A percentile compares a stretch with the other conserved stretches of the same genome.
These are phyloP conservation scores for Coemansia sp. DNA, from an alignment of 192 early-diverging fungal genomes.

Conservation along the genomic window DNA sequence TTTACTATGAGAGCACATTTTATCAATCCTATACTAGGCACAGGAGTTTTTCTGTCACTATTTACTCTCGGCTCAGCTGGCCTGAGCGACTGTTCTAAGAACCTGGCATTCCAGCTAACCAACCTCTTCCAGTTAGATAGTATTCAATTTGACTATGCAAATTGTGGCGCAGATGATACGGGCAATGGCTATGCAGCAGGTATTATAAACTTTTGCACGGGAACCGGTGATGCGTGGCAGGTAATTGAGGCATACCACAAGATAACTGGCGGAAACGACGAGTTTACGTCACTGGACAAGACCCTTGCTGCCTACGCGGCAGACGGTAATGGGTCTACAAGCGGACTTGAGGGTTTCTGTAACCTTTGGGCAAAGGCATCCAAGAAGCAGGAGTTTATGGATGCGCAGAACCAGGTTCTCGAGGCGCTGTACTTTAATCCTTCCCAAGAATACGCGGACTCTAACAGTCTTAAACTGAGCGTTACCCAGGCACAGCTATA, in stretches of 20 bases:
- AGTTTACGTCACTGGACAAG: background rate
- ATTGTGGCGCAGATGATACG: slow-evolving; percentile 6
- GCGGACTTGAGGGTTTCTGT: background rate
- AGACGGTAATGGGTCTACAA: background rate
- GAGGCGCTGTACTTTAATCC: slow-evolving; percentile 8
- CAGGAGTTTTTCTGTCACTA: background rate
- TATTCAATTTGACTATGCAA: slow-evolving; percentile 6
- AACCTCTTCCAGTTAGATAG: slow-evolving; percentile 4
- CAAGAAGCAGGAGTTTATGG: slow-evolving; percentile 2
- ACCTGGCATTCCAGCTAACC: slow-evolving; percentile 4
- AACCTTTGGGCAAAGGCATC: background rate
- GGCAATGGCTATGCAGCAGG: slow-evolving; percentile 3
- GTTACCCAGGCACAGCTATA: slow-evolving; percentile 7
- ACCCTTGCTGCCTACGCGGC: background rate
- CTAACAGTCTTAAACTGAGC: background rate
- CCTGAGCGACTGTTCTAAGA: slow-evolving; percentile 3
- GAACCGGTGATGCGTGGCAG: slow-evolving; percentile 5
- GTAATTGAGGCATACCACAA: slow-evolving; percentile 3
- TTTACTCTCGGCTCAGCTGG: background rate
- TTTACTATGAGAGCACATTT: too few relatives aligned
- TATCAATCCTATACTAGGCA: too few relatives aligned
- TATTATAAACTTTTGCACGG: slow-evolving; percentile 9
- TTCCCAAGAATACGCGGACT: background rate
- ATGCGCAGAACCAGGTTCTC: slow-evolving; percentile 3
- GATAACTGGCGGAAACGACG: background rate